Conservation (phyloP, 345 rosid species). For the Ailanthus altissimus region DNA sequence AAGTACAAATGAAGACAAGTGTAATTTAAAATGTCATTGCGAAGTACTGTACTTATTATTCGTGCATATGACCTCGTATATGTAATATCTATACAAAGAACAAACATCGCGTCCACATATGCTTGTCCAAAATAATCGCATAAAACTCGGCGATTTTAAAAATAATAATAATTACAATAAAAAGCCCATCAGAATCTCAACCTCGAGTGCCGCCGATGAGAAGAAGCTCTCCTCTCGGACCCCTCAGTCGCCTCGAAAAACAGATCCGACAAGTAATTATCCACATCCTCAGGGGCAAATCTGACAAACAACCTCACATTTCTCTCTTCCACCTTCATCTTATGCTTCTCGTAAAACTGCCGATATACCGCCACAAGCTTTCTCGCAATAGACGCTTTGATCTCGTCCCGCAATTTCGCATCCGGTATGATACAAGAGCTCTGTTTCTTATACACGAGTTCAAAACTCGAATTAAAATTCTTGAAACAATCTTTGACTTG, state of each 20-base stretch:
- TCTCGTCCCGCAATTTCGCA: conserved; percentile 52
- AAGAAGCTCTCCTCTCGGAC: not conserved
- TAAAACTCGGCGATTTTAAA: not conserved
- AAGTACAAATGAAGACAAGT: too few relatives aligned
- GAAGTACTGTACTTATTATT: too few relatives aligned
- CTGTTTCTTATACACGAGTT: conserved; percentile 52
- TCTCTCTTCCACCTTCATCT: conserved; percentile 30
- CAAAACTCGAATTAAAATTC: conserved; percentile 55
- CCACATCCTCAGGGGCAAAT: conserved; percentile 62
- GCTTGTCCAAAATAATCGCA: not conserved
- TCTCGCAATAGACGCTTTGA: conserved; percentile 42
- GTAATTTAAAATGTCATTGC: too few relatives aligned
- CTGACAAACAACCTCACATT: conserved; percentile 29
- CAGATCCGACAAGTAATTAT: conserved; percentile 53
- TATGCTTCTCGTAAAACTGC: conserved; percentile 49
- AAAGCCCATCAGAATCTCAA: not conserved
- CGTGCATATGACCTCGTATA: too few relatives aligned
- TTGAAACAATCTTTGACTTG: conserved; percentile 45
- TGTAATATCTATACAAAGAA: too few relatives aligned
- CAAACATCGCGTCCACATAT: too few relatives aligned
- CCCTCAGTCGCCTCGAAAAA: conserved; percentile 27
- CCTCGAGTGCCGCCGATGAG: conserved; percentile 17
- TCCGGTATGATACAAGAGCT: conserved; percentile 49
- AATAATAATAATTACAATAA: not conserved
- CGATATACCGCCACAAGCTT: conserved; percentile 50